These are phyloP conservation scores for Henckelia pumila DNA, from an alignment of 257 asterid species.

Conservation along the genomic window DNA sequence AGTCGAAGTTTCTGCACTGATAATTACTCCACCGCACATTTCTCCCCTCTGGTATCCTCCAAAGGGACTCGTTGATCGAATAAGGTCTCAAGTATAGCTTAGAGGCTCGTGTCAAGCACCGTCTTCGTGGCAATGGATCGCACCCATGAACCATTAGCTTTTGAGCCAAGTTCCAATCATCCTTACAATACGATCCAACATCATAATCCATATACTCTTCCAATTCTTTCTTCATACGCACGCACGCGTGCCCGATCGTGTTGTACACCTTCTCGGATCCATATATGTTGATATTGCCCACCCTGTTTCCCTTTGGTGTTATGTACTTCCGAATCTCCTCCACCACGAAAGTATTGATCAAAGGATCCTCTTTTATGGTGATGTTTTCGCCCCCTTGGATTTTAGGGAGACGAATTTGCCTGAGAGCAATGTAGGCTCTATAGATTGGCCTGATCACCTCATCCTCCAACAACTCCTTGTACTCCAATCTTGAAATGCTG, in stretches of 20 bases:
- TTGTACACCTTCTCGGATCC: conserved; percentile 57
- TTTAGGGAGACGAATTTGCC: conserved; percentile 75
- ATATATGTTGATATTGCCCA: conserved; percentile 58
- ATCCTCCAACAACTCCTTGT: conserved; percentile 60
- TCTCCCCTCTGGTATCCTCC: conserved; percentile 79
- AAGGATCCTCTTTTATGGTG: conserved; percentile 57
- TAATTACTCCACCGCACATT: conserved; percentile 91
- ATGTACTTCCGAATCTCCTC: conserved; percentile 93
- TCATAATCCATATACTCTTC: conserved; percentile 90
- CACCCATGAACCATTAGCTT: conserved; percentile 81
- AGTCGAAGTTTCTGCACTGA: conserved; percentile 65
- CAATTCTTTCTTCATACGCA: conserved; percentile 57
- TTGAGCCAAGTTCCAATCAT: conserved; percentile 80
- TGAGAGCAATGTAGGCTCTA: conserved; percentile 65
- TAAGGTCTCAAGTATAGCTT: conserved; percentile 70
- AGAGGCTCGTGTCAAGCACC: conserved; percentile 84
- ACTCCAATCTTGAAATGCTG: conserved; percentile 47
- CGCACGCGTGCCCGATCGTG: conserved; percentile 89
- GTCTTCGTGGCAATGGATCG: conserved; percentile 79
- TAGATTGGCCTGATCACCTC: conserved; percentile 85
- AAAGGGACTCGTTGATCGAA: conserved; percentile 77
- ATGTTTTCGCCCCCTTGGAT: conserved; percentile 30
- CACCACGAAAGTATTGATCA: conserved; percentile 57
- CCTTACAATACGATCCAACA: conserved; percentile 83
- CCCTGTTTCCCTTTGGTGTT: conserved; percentile 67